Conservation (phyloP, 345 rosid genomes). For the Psidium guajava region DNA sequence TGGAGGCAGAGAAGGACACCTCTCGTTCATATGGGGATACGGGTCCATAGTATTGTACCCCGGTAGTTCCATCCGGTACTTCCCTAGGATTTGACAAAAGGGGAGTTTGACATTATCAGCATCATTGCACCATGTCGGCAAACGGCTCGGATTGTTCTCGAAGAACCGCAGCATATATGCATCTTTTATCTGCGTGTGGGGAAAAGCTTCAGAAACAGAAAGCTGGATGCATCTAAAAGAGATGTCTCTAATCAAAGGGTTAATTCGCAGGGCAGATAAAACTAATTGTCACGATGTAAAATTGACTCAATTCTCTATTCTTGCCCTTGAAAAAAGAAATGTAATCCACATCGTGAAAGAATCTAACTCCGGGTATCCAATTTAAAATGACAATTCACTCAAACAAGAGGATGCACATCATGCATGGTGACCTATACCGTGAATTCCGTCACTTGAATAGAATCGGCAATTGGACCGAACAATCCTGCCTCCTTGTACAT, state of each 20-base stretch:
- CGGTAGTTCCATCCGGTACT: conserved; percentile 93
- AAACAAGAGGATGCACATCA: background rate
- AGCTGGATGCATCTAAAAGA: background rate
- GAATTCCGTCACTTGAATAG: conserved; percentile 91
- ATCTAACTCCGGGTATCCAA: background rate
- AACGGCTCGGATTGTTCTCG: conserved; percentile 66
- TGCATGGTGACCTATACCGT: conserved; percentile 39
- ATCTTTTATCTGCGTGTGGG: conserved; percentile 44
- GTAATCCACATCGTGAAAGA: background rate
- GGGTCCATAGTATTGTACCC: conserved; percentile 81
- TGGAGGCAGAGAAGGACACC: conserved; percentile 84
- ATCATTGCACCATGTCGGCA: conserved; percentile 91
- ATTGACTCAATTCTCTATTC: background rate
- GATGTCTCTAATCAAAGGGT: background rate
- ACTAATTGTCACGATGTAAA: background rate
- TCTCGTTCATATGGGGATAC: conserved; percentile 83
- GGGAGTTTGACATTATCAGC: conserved; percentile 63
- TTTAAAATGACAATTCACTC: background rate
- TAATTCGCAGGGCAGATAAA: background rate
- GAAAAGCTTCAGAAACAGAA: background rate
- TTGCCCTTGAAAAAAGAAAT: background rate
- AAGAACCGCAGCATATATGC: conserved; percentile 70
- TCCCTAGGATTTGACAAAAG: conserved; percentile 83
- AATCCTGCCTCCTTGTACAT: conserved; percentile 97
- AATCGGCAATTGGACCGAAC: conserved; percentile 48